phyloP scores from a whole-genome alignment of 2,329 filamentous ascomycete species.

The Tolypocladium ophioglossoides region DNA sequence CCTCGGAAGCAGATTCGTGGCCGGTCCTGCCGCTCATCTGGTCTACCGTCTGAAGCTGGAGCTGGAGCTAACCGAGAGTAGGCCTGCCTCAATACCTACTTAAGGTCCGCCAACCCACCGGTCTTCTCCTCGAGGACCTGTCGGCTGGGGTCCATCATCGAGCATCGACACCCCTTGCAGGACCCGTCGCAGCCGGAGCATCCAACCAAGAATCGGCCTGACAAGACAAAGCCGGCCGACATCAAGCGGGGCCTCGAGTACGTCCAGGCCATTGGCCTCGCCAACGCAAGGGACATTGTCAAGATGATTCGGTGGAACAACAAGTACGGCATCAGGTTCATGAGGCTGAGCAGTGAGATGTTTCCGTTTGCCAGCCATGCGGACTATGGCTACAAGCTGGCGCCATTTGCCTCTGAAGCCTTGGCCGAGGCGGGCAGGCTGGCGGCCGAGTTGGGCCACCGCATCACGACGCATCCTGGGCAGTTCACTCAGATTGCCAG shows the following conservation, averaged over 20 bases:
- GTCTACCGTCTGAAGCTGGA: background rate
- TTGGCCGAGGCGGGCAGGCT: constrained; percentile 69
- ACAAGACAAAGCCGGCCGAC: constrained; percentile 59
- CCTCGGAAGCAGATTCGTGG: constrained; percentile 2
- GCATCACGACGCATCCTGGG: constrained; percentile 83
- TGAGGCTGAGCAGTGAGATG: constrained; percentile 91
- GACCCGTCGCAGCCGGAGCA: constrained; percentile 71
- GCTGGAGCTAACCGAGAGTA: constrained; percentile 13
- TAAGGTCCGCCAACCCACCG: constrained; percentile 69
- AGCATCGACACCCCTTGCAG: constrained; percentile 72
- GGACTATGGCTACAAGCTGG: constrained; percentile 76
- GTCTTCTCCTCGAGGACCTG: constrained; percentile 89
- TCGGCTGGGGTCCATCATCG: constrained; percentile 79
- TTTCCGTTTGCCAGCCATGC: constrained; percentile 90
- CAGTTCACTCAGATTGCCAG: constrained; percentile 90
- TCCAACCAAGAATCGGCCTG: constrained; percentile 74
- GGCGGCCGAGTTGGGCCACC: constrained; percentile 67
- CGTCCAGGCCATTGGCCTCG: constrained; percentile 65
- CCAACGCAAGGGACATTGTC: constrained; percentile 71
- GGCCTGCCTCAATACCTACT: constrained; percentile 89
- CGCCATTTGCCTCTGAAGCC: constrained; percentile 69
- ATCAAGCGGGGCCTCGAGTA: constrained; percentile 57
- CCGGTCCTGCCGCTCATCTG: background rate
- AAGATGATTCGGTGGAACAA: constrained; percentile 92
- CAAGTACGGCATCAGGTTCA: constrained; percentile 81